Evolutionary conservation across 2,329 filamentous ascomycete genomes (phyloP).

Genomic region (Thelonectria discophora): DNA sequence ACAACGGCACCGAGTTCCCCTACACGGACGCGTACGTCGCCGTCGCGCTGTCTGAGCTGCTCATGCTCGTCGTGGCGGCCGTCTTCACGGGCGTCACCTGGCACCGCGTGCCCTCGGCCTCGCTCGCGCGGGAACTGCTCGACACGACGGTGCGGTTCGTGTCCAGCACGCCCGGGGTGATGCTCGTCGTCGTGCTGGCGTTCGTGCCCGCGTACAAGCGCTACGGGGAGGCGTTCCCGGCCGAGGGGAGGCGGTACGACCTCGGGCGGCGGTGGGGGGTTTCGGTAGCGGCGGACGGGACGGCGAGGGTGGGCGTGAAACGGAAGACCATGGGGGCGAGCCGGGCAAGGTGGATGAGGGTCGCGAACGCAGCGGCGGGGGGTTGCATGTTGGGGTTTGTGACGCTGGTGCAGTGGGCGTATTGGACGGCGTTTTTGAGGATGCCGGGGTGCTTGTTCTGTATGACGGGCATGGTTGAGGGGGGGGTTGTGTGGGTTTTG

Average conservation of each 20-base stretch:
- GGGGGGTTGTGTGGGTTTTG: conserved; percentile 22
- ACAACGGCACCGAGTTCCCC: conserved; percentile 38
- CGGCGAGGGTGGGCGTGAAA: conserved; percentile 26
- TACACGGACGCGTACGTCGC: conserved; percentile 38
- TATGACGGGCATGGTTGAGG: conserved; percentile 26
- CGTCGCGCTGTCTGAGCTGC: conserved; percentile 29
- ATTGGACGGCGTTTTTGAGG: conserved; percentile 33
- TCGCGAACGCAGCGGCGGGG: conserved; percentile 18
- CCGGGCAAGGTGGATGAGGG: conserved; percentile 17
- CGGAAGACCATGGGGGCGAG: conserved; percentile 7
- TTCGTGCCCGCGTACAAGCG: conserved; percentile 36
- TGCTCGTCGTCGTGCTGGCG: conserved; percentile 30
- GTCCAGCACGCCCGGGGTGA: conserved; percentile 32
- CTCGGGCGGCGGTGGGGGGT: conserved; percentile 33
- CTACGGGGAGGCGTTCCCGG: conserved; percentile 37
- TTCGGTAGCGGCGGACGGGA: conserved; percentile 28
- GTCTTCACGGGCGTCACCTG: conserved; percentile 40
- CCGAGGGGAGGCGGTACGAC: conserved; percentile 36
- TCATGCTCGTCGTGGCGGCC: conserved; percentile 32
- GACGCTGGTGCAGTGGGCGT: conserved; percentile 28
- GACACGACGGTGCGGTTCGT: conserved; percentile 35
- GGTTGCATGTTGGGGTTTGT: conserved; percentile 29
- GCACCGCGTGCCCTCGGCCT: conserved; percentile 30
- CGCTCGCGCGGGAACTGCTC: conserved; percentile 26
- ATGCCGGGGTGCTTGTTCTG: conserved; percentile 33